These are phyloP conservation scores for Sarocladium kiliense DNA, from an alignment of 2,329 filamentous ascomycete genomes.

Conservation along the genomic window DNA sequence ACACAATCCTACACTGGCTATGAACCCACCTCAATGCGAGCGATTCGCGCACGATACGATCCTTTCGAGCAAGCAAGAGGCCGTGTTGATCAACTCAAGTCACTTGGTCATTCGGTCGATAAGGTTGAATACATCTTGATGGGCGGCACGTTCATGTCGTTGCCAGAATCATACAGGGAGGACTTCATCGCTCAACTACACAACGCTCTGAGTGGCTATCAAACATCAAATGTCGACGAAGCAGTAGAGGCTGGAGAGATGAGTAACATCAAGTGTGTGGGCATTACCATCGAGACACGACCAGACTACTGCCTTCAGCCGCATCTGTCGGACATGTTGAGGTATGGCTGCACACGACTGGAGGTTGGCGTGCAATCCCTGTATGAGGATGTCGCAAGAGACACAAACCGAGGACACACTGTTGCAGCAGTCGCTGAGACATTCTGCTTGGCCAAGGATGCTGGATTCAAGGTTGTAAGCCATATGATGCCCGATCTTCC, in stretches of 20 bases:
- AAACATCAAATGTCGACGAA: constrained; percentile 90
- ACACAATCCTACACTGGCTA: constrained; percentile 99
- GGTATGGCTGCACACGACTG: constrained; percentile 93
- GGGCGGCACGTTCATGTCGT: constrained; percentile 98
- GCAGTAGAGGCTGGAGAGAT: constrained; percentile 91
- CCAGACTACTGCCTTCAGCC: constrained; percentile 95
- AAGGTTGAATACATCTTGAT: constrained; percentile 99
- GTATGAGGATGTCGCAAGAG: constrained; percentile 96
- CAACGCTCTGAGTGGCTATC: constrained; percentile 94
- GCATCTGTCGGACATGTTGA: constrained; percentile 92
- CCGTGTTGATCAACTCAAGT: constrained; percentile 93
- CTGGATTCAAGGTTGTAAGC: constrained; percentile 96
- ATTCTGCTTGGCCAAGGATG: constrained; percentile 94
- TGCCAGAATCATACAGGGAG: constrained; percentile 83
- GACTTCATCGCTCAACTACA: constrained; percentile 94
- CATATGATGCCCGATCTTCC: constrained; percentile 99
- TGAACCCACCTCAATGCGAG: constrained; percentile 96
- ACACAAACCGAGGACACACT: constrained; percentile 95
- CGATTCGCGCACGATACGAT: constrained; percentile 93
- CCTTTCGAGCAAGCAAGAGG: constrained; percentile 96
- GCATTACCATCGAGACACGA: constrained; percentile 95
- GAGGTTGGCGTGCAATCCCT: constrained; percentile 95
- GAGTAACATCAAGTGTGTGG: constrained; percentile 96
- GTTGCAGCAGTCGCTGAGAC: constrained; percentile 94
- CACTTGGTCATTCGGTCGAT: constrained; percentile 92